Evolutionary conservation across 352 stramenopile genomes (phyloP), one percentile per base, ranked within the genome.

Genomic region (Phytopythium delawarense): DNA sequence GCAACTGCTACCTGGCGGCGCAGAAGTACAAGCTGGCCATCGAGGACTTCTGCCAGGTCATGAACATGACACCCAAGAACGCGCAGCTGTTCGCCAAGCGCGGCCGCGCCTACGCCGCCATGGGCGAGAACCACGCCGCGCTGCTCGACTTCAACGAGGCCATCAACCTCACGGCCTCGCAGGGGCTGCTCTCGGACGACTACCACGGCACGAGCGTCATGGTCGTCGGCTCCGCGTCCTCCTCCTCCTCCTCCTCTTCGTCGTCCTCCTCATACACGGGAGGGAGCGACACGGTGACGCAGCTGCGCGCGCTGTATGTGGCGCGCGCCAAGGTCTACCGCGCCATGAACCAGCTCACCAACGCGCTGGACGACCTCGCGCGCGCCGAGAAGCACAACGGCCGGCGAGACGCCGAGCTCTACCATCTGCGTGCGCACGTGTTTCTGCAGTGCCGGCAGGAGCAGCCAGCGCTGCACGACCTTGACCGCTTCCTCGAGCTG

Each of bases 401-500:
- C n/a, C 61, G 83, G 52, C 70, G 81, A 4, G 79, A 89, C 55
- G 63, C 72, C 1, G 70, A 83, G n/a, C 63, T 90, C 6, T 89
- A 77, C 69, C 80, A 87, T 55, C 69, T 86, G 32, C 83, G 83
- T 28, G 75, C 83, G 6, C 67, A 80, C 20, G 49, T 92, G 16
- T 81, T 78, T 44, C 21, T 78, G 12, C 70, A 81, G 54, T 80
- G 74, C 58, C 69, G 73, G 42, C 75, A 90, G 45, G 66, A 78
- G 12, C 18, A 50, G 9, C 65, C 84, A 8, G 83, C 83, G 18
- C 56, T 91, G 44, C 54, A 65, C 9, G 83, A 89, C 44, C 70
- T 89, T n/a, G 79, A 90, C 63, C 69, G 70, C n/a, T 85, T 88
- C 53, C 61, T 91, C 21, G 81, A 92, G 61, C 60, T 92, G 32